phyloP scores from a whole-genome alignment of 2,329 filamentous ascomycete species.

The Fusarium citri region DNA sequence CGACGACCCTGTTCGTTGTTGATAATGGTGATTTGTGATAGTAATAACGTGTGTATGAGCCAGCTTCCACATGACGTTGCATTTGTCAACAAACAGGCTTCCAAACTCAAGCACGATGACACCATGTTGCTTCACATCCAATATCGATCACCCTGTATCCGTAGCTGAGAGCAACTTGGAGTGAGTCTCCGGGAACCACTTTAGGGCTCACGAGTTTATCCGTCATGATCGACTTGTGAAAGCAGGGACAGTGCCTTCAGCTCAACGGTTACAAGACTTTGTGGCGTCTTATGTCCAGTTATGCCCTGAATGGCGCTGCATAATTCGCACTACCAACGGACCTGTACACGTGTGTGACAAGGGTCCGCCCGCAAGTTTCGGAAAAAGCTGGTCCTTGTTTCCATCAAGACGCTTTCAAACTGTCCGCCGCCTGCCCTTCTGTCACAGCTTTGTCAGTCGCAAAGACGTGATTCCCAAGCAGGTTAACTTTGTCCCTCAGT shows the following conservation, averaged over 20 bases:
- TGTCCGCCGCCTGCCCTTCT: neutral
- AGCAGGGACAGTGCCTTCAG: constrained; percentile 12
- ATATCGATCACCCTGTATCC: neutral
- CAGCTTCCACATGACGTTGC: constrained; percentile 7
- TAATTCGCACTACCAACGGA: constrained; percentile 26
- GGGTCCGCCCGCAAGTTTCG: constrained; percentile 38
- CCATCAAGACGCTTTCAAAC: constrained; percentile 21
- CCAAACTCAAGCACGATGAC: constrained; percentile 22
- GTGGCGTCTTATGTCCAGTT: constrained; percentile 35
- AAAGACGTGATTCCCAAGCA: constrained; percentile 9
- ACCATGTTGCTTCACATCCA: constrained; percentile 1
- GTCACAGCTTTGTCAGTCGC: constrained; percentile 5
- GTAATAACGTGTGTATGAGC: neutral
- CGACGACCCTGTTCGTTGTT: constrained; percentile 13
- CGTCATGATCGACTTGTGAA: constrained; percentile 21
- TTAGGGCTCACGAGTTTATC: constrained; percentile 13
- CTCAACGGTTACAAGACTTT: constrained; percentile 11
- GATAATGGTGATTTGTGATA: constrained; percentile 5
- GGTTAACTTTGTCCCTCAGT: constrained; percentile 6
- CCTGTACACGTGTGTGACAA: constrained; percentile 43
- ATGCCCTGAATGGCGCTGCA: constrained; percentile 35
- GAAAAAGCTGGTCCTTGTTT: constrained; percentile 31
- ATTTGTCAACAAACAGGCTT: constrained; percentile 15
- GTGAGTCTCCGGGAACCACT: constrained; percentile 9
- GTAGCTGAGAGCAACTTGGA: neutral